Evolutionary conservation across 805 yeast species (phyloP).

Genomic region (Candida ortonii): DNA sequence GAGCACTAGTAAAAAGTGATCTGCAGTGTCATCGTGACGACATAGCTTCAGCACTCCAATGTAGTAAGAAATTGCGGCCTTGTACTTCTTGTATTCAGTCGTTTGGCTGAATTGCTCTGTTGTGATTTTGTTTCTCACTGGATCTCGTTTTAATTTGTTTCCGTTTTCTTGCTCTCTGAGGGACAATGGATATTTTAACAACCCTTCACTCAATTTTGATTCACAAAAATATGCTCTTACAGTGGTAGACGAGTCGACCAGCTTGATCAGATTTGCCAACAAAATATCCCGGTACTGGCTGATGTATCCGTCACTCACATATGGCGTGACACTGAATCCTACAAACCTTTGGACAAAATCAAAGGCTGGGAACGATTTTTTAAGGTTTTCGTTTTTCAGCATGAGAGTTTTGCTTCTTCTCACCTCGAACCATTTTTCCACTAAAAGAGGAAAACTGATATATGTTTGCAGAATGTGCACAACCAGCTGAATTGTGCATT

Average conservation of each 20-base stretch:
- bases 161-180: conserved; percentile 10
- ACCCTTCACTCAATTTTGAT: conserved; percentile 13
- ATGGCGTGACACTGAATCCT: conserved; percentile 4
- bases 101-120: conserved; percentile 17
- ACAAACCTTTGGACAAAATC: conserved; percentile 16
- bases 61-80: conserved; percentile 11
- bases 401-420: conserved; percentile 7
- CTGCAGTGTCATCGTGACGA: conserved; percentile 9
- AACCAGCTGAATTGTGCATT: conserved; percentile 15
- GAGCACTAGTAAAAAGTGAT: conserved; percentile 11
- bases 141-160: conserved; percentile 14
- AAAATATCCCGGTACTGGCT: conserved; percentile 11
- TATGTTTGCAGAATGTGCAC: conserved; percentile 12
- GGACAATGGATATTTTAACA: conserved; percentile 16
- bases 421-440: conserved; percentile 19
- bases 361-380: conserved; percentile 18
- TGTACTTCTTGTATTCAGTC: conserved; percentile 11
- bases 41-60: conserved; percentile 11
- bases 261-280: conserved; percentile 7
- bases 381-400: conserved; percentile 4
- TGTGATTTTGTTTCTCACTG: conserved; percentile 12
- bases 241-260: conserved; percentile 9
- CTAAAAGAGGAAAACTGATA: conserved; percentile 12
- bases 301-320: conserved; percentile 7
- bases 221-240: conserved; percentile 11